These are phyloP conservation scores for Astrothelium subdiscretum DNA, from an alignment of 495 filamentous ascomycete species.

Conservation along the genomic window DNA sequence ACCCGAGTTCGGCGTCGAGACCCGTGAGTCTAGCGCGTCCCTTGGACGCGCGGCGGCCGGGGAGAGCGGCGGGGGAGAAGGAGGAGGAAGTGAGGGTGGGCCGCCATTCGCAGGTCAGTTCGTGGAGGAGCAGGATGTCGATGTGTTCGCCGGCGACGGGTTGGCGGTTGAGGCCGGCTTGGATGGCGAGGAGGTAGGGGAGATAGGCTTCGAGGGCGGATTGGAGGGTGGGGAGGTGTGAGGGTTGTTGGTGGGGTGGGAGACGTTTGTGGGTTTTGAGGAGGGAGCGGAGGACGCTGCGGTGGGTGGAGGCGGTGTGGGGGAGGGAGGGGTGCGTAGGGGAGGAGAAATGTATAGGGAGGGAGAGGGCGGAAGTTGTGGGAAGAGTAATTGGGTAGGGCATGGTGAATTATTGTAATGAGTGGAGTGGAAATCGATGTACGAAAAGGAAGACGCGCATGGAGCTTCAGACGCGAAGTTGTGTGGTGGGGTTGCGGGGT, in stretches of 20 bases:
- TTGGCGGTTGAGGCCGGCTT: slow-evolving; percentile 42
- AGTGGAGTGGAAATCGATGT: background rate
- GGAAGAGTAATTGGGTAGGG: slow-evolving; percentile 17
- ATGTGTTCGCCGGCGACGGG: slow-evolving; percentile 45
- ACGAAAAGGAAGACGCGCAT: background rate
- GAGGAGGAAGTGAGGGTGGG: slow-evolving; percentile 53
- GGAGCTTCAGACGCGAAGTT: background rate
- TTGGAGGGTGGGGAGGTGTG: slow-evolving; percentile 14
- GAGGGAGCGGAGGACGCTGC: slow-evolving; percentile 15
- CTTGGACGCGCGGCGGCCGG: no score
- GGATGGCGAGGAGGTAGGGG: slow-evolving; percentile 57
- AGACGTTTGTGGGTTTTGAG: slow-evolving; percentile 22
- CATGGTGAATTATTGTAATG: slow-evolving; percentile 6
- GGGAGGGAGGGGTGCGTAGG: slow-evolving; percentile 16
- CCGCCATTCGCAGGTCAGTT: slow-evolving; percentile 68
- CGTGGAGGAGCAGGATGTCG: slow-evolving; percentile 48
- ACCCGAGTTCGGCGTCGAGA: slow-evolving; percentile 73
- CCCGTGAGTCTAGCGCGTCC: slow-evolving; percentile 56
- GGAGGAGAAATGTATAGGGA: slow-evolving; percentile 12
- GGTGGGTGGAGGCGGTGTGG: slow-evolving; percentile 11
- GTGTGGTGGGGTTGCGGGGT: background rate
- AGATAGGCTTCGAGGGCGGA: slow-evolving; percentile 49
- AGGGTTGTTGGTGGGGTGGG: slow-evolving; percentile 1
- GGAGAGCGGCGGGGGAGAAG: slow-evolving; percentile 46
- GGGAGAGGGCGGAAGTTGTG: slow-evolving; percentile 15